These are phyloP conservation scores for Eucalyptus marginata DNA, from an alignment of 345 rosid species.

Conservation along the genomic window DNA sequence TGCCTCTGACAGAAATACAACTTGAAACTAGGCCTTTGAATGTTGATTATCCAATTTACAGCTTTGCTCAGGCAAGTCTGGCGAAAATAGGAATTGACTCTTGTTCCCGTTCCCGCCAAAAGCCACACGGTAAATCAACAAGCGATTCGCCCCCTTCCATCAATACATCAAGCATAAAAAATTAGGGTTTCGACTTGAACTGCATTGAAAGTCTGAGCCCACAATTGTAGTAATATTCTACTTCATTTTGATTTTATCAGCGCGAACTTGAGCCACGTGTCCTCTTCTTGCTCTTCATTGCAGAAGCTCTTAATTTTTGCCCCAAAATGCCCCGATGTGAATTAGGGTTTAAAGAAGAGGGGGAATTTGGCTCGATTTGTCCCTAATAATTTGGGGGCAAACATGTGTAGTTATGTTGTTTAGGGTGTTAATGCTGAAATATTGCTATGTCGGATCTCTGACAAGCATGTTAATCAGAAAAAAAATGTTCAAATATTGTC, in stretches of 20 bases:
- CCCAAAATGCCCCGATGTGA: too few species aligned
- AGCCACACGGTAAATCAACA: too few species aligned
- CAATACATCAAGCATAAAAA: too few species aligned
- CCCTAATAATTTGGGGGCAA: background rate
- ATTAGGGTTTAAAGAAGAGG: too few species aligned
- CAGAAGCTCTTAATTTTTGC: background rate
- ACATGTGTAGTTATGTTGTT: background rate
- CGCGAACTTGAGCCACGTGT: background rate
- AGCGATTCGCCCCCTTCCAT: too few species aligned
- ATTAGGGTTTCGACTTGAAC: too few species aligned
- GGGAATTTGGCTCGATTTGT: too few species aligned
- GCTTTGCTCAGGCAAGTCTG: slow-evolving; percentile 3
- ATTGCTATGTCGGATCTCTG: background rate
- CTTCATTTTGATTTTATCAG: too few species aligned
- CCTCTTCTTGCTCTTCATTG: background rate
- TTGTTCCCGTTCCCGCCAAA: too few species aligned
- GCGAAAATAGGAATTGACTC: background rate
- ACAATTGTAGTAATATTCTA: too few species aligned
- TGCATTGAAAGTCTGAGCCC: background rate
- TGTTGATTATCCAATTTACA: slow-evolving; percentile 9
- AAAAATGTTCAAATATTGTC: background rate
- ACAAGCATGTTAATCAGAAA: fast-evolving
- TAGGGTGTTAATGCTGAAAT: background rate
- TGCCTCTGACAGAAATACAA: background rate
- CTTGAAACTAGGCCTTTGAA: slow-evolving; percentile 11